Conservation (phyloP, 108 stramenopile species). For the Hondaea fermentalgiana region DNA sequence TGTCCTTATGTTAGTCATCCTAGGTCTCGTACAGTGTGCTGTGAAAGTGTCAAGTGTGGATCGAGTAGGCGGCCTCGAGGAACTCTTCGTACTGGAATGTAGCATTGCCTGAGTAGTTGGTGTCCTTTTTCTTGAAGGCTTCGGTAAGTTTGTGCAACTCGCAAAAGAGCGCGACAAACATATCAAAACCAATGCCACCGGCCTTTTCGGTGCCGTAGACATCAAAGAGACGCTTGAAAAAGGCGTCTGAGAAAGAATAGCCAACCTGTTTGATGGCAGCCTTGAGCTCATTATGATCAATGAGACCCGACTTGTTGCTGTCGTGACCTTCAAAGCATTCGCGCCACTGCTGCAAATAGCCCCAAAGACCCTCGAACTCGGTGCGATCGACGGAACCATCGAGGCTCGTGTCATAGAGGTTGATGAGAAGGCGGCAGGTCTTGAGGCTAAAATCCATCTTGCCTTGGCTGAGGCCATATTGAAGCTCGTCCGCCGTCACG, state of each 20-base stretch:
- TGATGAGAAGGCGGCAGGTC: slow-evolving; percentile 14
- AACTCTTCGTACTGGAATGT: neutral
- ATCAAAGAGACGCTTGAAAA: neutral
- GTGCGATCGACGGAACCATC: neutral
- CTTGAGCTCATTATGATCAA: neutral
- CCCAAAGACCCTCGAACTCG: neutral
- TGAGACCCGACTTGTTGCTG: neutral
- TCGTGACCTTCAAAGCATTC: slow-evolving; percentile 7
- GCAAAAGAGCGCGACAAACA: neutral
- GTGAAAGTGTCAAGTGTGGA: neutral
- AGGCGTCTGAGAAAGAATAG: neutral
- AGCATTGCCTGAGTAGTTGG: neutral
- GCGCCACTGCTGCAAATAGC: neutral
- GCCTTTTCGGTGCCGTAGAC: neutral
- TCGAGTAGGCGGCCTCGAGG: neutral
- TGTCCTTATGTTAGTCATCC: no score
- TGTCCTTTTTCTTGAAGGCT: neutral
- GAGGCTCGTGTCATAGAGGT: neutral
- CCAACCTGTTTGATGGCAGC: neutral
- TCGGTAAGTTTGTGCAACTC: neutral
- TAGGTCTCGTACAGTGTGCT: no score
- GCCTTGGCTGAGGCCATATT: slow-evolving; percentile 8
- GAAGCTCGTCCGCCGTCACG: slow-evolving; percentile 10
- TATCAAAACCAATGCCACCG: neutral
- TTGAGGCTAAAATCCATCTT: neutral